phyloP scores from a whole-genome alignment of 2,329 filamentous ascomycete species.

The Ophiosphaerella narmari region DNA sequence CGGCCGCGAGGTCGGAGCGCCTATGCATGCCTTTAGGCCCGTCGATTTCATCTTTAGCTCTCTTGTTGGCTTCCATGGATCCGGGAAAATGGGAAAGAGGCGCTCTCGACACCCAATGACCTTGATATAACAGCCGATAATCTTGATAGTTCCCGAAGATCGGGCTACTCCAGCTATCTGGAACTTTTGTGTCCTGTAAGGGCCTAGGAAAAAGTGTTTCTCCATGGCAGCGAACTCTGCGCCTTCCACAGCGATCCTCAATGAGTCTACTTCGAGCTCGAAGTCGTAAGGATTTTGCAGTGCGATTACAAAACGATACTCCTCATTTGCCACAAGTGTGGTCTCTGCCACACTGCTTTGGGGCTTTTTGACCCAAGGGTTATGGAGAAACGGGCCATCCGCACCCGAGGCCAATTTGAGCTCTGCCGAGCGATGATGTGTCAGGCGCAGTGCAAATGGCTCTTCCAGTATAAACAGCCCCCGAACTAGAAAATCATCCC shows the following conservation, averaged over 20 bases:
- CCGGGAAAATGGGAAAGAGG: conserved; percentile 80
- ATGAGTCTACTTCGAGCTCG: conserved; percentile 83
- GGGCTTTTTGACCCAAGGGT: conserved; percentile 78
- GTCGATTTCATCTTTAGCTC: conserved; percentile 77
- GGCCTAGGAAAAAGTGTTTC: conserved; percentile 72
- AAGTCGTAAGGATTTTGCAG: conserved; percentile 95
- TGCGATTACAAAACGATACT: conserved; percentile 76
- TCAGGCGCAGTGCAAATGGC: conserved; percentile 31
- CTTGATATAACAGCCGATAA: conserved; percentile 79
- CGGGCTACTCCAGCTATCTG: conserved; percentile 71
- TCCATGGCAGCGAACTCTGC: conserved; percentile 70
- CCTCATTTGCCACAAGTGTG: conserved; percentile 78
- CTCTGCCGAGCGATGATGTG: conserved; percentile 40
- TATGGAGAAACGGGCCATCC: conserved; percentile 87
- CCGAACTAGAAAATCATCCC: conserved; percentile 95
- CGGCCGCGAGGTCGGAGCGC: conserved; percentile 56
- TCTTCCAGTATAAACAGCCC: conserved; percentile 66
- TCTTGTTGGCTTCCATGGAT: conserved; percentile 72
- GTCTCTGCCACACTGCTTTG: conserved; percentile 62
- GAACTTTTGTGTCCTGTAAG: conserved; percentile 81
- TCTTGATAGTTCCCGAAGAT: conserved; percentile 68
- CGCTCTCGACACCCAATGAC: conserved; percentile 81
- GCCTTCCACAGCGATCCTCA: conserved; percentile 75
- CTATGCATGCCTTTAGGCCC: conserved; percentile 57
- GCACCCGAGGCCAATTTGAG: conserved; percentile 43